Conservation (phyloP, 116 monocot genomes). For the Thalassia testudinum region DNA sequence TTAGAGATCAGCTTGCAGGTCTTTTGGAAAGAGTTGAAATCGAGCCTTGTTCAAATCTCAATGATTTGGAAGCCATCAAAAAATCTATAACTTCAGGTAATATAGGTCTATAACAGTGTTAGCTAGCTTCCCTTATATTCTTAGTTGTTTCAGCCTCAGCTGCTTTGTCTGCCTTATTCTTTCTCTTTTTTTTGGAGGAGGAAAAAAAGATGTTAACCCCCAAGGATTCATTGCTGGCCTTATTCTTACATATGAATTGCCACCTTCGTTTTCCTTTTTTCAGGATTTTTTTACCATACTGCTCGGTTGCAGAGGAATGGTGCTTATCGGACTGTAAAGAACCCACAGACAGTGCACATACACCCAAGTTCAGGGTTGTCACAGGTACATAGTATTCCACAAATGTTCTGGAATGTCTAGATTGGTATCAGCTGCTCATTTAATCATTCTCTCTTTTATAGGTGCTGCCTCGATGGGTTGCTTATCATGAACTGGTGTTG, state of each 20-base stretch:
- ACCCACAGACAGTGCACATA: conserved; percentile 85
- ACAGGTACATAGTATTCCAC: conserved; percentile 22
- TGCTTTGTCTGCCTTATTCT: no score
- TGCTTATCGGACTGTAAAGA: conserved; percentile 73
- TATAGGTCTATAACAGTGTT: background rate
- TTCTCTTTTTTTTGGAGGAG: no score
- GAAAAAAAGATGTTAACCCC: no score
- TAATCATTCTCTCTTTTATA: conserved; percentile 2
- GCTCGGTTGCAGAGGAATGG: conserved; percentile 80
- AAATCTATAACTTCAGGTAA: conserved; percentile 92
- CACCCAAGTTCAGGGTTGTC: conserved; percentile 92
- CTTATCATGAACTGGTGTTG: conserved; percentile 90
- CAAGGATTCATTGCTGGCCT: background rate
- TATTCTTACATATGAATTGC: background rate
- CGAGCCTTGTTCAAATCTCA: conserved; percentile 48
- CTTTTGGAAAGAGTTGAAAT: conserved; percentile 96
- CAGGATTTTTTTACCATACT: conserved; percentile 86
- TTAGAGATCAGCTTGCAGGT: conserved; percentile 87
- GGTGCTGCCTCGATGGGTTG: conserved; percentile 79
- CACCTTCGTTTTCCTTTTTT: background rate
- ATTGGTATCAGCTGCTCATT: no score
- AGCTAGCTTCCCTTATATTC: background rate
- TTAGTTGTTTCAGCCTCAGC: background rate
- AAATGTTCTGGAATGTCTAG: no score
- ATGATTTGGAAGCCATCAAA: conserved; percentile 68